Conservation (phyloP, 1,284 basidiomycete species). For the Heterobasidion irregulare region DNA sequence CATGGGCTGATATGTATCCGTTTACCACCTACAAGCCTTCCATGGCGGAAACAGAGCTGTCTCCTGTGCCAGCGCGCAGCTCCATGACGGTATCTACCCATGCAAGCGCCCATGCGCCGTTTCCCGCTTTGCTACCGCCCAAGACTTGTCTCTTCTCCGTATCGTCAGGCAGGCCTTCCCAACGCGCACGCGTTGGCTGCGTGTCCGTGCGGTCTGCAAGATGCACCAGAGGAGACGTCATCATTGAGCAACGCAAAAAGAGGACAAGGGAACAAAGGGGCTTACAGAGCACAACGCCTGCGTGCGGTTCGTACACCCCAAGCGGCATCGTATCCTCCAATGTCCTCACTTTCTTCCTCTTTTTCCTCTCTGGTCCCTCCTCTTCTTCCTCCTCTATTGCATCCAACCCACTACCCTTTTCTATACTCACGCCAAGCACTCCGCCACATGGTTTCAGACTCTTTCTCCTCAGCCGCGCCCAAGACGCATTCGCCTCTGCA, state of each 20-base stretch:
- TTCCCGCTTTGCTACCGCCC: conserved; percentile 66
- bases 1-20: too few relatives aligned
- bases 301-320: conserved; percentile 70
- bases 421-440: conserved; percentile 19
- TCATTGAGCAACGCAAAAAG: not conserved
- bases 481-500: conserved; percentile 53
- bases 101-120: conserved; percentile 69
- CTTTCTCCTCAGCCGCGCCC: conserved; percentile 54
- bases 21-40: too few relatives aligned
- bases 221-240: not conserved
- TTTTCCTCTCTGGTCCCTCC: conserved; percentile 17
- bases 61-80: conserved; percentile 12
- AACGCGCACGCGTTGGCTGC: conserved; percentile 57
- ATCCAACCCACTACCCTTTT: conserved; percentile 9
- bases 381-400: conserved; percentile 16
- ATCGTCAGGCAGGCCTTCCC: conserved; percentile 47
- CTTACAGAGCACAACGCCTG: conserved; percentile 61
- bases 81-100: conserved; percentile 74
- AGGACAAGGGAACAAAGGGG: conserved; percentile 9
- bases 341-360: conserved; percentile 22
- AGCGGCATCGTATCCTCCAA: conserved; percentile 22
- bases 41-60: too few relatives aligned
- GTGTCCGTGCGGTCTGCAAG: conserved; percentile 58
- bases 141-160: conserved; percentile 37
- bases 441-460: conserved; percentile 40